Conservation (phyloP, 176 grass and related monocot genomes). For the Elaeis guineensis region DNA sequence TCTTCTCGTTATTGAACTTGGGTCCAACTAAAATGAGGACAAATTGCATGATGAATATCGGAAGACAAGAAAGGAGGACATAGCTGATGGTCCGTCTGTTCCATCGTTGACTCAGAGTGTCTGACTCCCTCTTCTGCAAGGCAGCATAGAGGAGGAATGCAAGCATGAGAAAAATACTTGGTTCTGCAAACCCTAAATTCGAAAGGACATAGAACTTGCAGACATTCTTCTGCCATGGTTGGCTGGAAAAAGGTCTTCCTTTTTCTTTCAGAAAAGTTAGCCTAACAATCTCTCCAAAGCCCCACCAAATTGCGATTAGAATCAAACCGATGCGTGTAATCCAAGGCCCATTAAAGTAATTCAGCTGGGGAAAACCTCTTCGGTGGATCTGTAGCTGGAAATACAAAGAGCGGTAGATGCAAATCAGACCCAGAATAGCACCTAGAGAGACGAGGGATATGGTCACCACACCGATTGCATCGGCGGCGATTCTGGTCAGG, state of each 20-base stretch:
- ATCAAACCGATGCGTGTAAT: constrained; percentile 63
- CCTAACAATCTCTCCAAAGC: constrained; percentile 66
- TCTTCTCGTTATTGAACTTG: constrained; percentile 46
- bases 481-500: constrained; percentile 76
- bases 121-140: constrained; percentile 64
- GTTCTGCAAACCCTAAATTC: constrained; percentile 95
- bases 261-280: constrained; percentile 48
- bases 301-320: constrained; percentile 74
- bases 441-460: constrained; percentile 57
- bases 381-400: constrained; percentile 46
- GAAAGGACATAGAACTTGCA: constrained; percentile 83
- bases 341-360: constrained; percentile 93
- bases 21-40: constrained; percentile 58
- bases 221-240: constrained; percentile 48
- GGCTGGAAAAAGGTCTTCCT: constrained; percentile 47
- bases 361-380: constrained; percentile 42
- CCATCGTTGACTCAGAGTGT: constrained; percentile 63
- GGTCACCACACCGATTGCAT: constrained; percentile 79
- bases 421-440: constrained; percentile 55
- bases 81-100: constrained; percentile 71
- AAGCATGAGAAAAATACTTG: constrained; percentile 72
- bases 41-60: constrained; percentile 51
- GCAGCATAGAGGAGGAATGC: constrained; percentile 71
- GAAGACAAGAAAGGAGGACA: constrained; percentile 66
- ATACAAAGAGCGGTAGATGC: constrained; percentile 46